Conservation (phyloP, 2,329 filamentous ascomycete species). For the Endoconidiophora polonica region DNA sequence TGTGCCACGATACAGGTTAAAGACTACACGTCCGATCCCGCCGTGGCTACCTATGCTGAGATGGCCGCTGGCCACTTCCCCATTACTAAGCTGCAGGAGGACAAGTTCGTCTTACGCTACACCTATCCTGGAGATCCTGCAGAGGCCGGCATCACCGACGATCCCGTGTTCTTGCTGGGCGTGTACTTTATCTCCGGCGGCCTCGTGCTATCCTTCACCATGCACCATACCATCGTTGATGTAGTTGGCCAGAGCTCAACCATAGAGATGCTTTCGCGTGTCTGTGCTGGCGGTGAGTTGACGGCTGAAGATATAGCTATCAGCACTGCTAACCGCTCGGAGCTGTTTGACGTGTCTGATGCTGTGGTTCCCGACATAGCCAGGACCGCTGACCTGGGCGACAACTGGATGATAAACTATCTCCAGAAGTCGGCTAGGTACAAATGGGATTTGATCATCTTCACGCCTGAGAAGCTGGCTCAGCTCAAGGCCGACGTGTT, state of each 20-base stretch:
- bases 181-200: neutral
- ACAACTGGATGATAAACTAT: neutral
- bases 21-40: conserved; percentile 3
- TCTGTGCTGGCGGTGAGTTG: neutral
- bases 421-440: neutral
- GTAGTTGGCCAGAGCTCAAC: neutral
- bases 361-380: neutral
- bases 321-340: neutral
- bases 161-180: neutral
- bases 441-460: conserved; percentile 1
- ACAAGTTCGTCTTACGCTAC: neutral
- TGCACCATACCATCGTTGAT: conserved; percentile 1
- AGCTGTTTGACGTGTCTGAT: neutral
- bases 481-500: neutral
- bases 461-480: neutral
- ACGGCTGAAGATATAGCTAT: neutral
- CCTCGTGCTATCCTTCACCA: neutral
- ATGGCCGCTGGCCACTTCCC: neutral
- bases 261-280: neutral
- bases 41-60: neutral
- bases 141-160: neutral
- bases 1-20: neutral
- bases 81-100: neutral
- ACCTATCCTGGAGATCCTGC: neutral
- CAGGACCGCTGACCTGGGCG: neutral